Evolutionary conservation across 2,329 filamentous ascomycete species (phyloP), one percentile per base, ranked within the genome.

Genomic region (Hypocreales sp.): DNA sequence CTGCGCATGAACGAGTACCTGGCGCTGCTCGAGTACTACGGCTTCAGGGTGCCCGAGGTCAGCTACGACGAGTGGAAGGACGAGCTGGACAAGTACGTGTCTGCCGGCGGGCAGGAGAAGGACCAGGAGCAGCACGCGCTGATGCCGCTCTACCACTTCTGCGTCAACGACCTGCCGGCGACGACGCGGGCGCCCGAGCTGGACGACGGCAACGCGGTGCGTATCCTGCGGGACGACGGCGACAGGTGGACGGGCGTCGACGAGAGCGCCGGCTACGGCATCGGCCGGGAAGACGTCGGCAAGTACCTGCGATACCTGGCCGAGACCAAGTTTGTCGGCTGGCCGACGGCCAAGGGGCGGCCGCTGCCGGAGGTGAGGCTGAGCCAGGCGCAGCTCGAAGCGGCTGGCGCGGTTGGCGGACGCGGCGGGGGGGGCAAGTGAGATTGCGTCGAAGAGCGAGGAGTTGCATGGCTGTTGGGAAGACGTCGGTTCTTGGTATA

Each of bases 1-100:
- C 66, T 90, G 19, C 72, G 71, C 3, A 77, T 87, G 62, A 82
- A 79, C 54, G 66, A 83, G 44, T 92, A 74, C 51, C 63, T 92
- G 13, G 66, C 67, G 11, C 60, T 67, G 0, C 58, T 92, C 4
- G 64, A 76, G 41, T 63, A 61, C 13, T 92, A 82, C 48, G 83
- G 38, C 62, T 92, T 33, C 69, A 79, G 51, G 23, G 78, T 80
- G 0, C 77, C 78, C 0, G 78, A 81, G 46, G 64, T 90, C 9
- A 76, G 82, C 40, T 80, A 87, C 45, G 36, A 41, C 2, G 34
- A 43, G 10, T 50, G 47, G 45, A 48, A 47, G 40, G 28, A 27
- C 7, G 25, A 35, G 28, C 41, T 51, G 5, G 41, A 48, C 31
- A 36, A 32, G 15, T 47, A 40, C 30, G 44, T 48, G 16, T 38